Percentiles rank a stretch among this genome's conserved stretches.
These are phyloP conservation scores for Gigaspora rosea DNA, from an alignment of 192 early-diverging fungal genomes.

Conservation along the genomic window DNA sequence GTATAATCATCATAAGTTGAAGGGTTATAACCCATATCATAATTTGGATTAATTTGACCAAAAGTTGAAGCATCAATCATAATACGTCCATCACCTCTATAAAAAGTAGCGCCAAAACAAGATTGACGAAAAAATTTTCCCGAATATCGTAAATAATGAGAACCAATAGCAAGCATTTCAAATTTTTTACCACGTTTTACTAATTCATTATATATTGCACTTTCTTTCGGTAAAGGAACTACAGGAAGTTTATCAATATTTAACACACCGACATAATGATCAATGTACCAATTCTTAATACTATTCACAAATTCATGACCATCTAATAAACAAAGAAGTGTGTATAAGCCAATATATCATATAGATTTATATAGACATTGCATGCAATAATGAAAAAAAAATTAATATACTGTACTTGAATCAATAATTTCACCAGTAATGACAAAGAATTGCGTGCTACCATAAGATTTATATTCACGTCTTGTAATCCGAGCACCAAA, in stretches of 20 bases:
- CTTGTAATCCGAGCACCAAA: too few species aligned
- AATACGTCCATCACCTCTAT: not conserved
- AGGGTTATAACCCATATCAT: not conserved
- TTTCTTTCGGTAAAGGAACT: not conserved
- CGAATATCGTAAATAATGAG: not conserved
- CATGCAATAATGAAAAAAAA: too few species aligned
- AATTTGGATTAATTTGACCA: not conserved
- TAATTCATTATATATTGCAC: not conserved
- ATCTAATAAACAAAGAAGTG: too few species aligned
- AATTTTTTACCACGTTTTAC: slow-evolving; percentile 11
- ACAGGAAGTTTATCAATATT: not conserved
- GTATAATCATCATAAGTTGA: too few species aligned
- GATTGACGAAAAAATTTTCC: not conserved
- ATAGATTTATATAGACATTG: too few species aligned
- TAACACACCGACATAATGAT: not conserved
- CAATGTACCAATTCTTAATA: not conserved
- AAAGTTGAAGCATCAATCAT: slow-evolving; percentile 2
- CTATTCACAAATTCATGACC: too few species aligned
- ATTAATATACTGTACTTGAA: too few species aligned
- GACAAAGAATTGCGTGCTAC: too few species aligned
- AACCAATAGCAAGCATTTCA: not conserved
- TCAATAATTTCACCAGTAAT: too few species aligned
- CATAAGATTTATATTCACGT: too few species aligned
- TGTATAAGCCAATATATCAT: too few species aligned
- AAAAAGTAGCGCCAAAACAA: not conserved